Evolutionary conservation across 768 basidiomycete genomes (phyloP), one percentile per base, ranked within the genome.

Genomic region (Pisolithus sp.): DNA sequence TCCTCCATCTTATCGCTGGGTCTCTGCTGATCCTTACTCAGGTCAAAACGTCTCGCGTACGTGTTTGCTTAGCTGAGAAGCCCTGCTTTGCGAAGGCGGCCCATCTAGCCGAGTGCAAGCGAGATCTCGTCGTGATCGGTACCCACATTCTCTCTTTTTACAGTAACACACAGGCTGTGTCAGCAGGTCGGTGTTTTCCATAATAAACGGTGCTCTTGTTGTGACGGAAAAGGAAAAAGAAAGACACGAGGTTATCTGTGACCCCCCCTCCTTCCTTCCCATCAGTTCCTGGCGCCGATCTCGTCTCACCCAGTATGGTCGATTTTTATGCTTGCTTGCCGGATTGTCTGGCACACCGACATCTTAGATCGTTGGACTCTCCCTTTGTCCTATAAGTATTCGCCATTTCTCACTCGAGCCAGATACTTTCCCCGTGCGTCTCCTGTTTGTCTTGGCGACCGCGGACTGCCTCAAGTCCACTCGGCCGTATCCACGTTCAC

Each of bases 161-260:
- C n/a, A n/a, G n/a, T n/a, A n/a, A n/a, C n/a, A n/a, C n/a, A n/a
- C n/a, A n/a, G n/a, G n/a, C 43, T 28, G 26, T 26, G 26, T 26
- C 26, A 26, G 26, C 43, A n/a, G 8, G 43, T 48, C 47, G 36
- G 34, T 37, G 17, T 17, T 48, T 52, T 56, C 57, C 60, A 39
- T 7, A n/a, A 48, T 52, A 53, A 50, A 21, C 18, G 4, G 2
- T 55, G 64, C 59, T 66, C 62, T 67, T 68, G 67, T 68, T 56
- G 37, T 13, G 17, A 41, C 0, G 53, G 64, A 54, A 17, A 45
- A 57, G 66, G 40, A 58, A 55, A 53, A 31, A 62, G 48, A 51
- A 55, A 44, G 46, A 38, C 56, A 53, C 50, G 59, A 53, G 49
- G 49, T 36, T 51, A 50, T 51, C 26, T 24, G 23, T 24, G 23